Evolutionary conservation across 345 rosid species (phyloP).

Genomic region (Passiflora organensis): DNA sequence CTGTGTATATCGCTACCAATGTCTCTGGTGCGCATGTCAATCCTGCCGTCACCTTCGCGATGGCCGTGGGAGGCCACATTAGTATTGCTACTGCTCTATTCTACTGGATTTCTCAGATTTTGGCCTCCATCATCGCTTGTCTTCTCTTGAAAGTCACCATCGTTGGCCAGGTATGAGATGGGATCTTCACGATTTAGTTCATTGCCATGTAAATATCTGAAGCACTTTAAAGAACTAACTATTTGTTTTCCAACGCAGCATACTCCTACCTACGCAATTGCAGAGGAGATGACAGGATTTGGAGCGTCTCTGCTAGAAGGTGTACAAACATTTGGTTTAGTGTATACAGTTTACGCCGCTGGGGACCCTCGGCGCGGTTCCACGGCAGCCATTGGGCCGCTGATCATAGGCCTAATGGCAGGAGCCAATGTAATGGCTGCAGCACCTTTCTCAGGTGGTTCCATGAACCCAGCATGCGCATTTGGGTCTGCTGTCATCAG

Average conservation of each 20-base stretch:
- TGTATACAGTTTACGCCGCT: slow-evolving; percentile 63
- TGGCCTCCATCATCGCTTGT: slow-evolving; percentile 79
- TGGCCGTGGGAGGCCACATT: slow-evolving; percentile 77
- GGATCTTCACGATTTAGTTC: neutral
- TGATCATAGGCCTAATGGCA: slow-evolving; percentile 57
- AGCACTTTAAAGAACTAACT: too few species aligned
- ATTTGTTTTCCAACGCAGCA: slow-evolving; percentile 24
- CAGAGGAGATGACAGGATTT: slow-evolving; percentile 82
- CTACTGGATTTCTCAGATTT: slow-evolving; percentile 80
- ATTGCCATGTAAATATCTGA: too few species aligned
- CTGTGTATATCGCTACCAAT: slow-evolving; percentile 54
- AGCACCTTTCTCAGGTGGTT: slow-evolving; percentile 85
- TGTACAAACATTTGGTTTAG: slow-evolving; percentile 58
- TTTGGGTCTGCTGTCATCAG: slow-evolving; percentile 70
- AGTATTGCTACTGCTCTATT: slow-evolving; percentile 70
- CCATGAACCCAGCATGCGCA: slow-evolving; percentile 85
- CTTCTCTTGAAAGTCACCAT: slow-evolving; percentile 56
- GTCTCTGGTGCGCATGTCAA: slow-evolving; percentile 86
- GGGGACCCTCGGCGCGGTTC: slow-evolving; percentile 42
- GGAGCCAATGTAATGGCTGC: slow-evolving; percentile 73
- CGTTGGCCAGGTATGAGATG: slow-evolving; percentile 50
- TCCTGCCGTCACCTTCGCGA: slow-evolving; percentile 83
- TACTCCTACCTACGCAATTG: slow-evolving; percentile 52
- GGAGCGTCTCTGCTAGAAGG: slow-evolving; percentile 87
- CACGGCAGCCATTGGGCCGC: slow-evolving; percentile 41